Evolutionary conservation across 2,329 filamentous ascomycete genomes (phyloP), one percentile per base, ranked within the genome.

Genomic region (Ilyonectria sp.): DNA sequence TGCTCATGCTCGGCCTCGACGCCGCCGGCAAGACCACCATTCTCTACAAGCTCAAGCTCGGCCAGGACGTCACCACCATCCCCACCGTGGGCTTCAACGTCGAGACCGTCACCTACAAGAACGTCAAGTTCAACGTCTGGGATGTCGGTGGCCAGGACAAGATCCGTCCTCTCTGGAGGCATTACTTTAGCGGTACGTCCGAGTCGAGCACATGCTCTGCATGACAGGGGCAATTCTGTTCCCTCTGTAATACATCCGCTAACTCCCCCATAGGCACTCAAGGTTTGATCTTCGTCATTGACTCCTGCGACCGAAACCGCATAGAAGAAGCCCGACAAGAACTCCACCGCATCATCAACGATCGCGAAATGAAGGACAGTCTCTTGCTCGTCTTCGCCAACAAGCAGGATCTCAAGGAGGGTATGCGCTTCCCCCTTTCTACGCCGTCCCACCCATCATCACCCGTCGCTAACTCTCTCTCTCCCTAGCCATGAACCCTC

Each of bases 121-220:
- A 98, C 83, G 95, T 98, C 84, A 97, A 98, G 85, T 98, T 98
- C 87, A 98, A 97, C 78, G 95, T 98, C 71, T 98, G 95, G 95
- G 95, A 98, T 86, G 95, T 98, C 68, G 95, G 95, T 83, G 95
- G 95, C 73, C 95, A 98, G 87, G 95, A 98, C 89, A 98, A 98
- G 91, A 98, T 98, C 79, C 90, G 95, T 74, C 95, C 95, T 71
- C 86, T 98, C 69, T 98, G 95, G 95, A 92, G 95, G 84, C 95
- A 98, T 87, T 98, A 98, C 86, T 98, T 97, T 81, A 93, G 91
- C 75, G 92, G 92, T 91, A 82, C 47, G 43, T 19, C 17, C 11
- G 23, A 33, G 6, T 40, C 23, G 23, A n/a, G 54, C 15, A 13
- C 21, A 10, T 26, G 13, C 29, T 33, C 21, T n/a, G 21, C 2